phyloP scores from a whole-genome alignment of 768 basidiomycete species.

The Trametes meyenii region DNA sequence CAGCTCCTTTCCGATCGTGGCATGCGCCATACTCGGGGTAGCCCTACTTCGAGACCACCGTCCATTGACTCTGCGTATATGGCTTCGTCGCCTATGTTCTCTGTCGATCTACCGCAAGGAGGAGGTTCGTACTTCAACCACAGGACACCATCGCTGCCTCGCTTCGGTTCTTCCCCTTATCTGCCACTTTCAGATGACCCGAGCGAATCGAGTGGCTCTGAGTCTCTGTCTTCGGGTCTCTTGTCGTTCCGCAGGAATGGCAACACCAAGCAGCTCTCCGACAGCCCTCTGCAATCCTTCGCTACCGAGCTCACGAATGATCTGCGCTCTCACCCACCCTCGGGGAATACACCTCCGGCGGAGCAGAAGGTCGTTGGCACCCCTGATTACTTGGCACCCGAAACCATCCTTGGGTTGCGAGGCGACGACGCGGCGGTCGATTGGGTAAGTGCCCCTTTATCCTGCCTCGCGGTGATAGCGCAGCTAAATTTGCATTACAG shows the following conservation, averaged over 20 bases:
- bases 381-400: constrained; percentile 95
- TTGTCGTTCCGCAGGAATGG: constrained; percentile 49
- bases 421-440: constrained; percentile 96
- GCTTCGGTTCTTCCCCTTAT: constrained; percentile 67
- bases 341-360: constrained; percentile 70
- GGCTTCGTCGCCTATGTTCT: constrained; percentile 72
- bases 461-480: constrained; percentile 19
- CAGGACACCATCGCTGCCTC: constrained; percentile 60
- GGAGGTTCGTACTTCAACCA: constrained; percentile 84
- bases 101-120: constrained; percentile 50
- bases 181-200: constrained; percentile 75
- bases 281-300: constrained; percentile 86
- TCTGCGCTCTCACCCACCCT: constrained; percentile 74
- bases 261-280: constrained; percentile 46
- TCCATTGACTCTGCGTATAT: constrained; percentile 81
- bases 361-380: constrained; percentile 97
- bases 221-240: constrained; percentile 59
- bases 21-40: constrained; percentile 52
- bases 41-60: constrained; percentile 78
- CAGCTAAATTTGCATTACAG: constrained; percentile 44
- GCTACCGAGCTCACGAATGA: constrained; percentile 84
- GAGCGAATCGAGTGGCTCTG: constrained; percentile 87
- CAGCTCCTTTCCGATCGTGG: constrained; percentile 36
- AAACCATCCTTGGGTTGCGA: constrained; percentile 92
- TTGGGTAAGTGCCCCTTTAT: constrained; percentile 67